Evolutionary conservation across 495 filamentous ascomycete species (phyloP), one percentile per base, ranked within the genome.

Genomic region (Evernia prunastri): DNA sequence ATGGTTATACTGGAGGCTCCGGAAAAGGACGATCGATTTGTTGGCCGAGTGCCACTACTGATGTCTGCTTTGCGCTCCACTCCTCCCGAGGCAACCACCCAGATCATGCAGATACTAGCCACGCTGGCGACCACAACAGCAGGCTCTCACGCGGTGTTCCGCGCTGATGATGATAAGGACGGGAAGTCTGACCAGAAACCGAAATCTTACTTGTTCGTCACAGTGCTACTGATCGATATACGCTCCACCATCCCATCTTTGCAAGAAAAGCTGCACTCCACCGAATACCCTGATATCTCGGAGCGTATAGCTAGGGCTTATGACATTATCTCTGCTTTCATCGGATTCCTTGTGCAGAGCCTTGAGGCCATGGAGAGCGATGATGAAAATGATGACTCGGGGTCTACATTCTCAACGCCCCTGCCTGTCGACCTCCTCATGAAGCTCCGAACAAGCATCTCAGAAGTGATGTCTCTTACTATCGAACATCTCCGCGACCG

Each of bases 401-500:
- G 73, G 47, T 60, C 62, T 25, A 17, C 37, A 7, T 45, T 49
- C n/a, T 58, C 60, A 23, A 18, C 56, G 12, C 57, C 56, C 23
- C 74, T 83, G 68, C 68, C 80, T 15, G 80, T 84, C 0, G 81
- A 84, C 60, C 73, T 79, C 4, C 76, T 89, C 36, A 75, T 88
- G 13, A 81, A 81, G 61, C 74, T 89, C 2, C 81, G 84, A 33
- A 78, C 74, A 43, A 78, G 83, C 63, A 78, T 89, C 60, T 75
- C 76, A 7, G 84, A 86, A 65, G 82, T 82, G 2, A 74, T 88
- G 51, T 81, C 81, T 8, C 73, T 84, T 5, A 77, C 80, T 0
- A 78, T 86, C 67, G 87, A 88, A 69, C 85, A 82, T 71, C 75
- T 89, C 0, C 80, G 85, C 35, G 86, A 89, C 66, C 74, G 86